Conservation (phyloP, 192 early-diverging fungal genomes). For the Endogone sp. region DNA sequence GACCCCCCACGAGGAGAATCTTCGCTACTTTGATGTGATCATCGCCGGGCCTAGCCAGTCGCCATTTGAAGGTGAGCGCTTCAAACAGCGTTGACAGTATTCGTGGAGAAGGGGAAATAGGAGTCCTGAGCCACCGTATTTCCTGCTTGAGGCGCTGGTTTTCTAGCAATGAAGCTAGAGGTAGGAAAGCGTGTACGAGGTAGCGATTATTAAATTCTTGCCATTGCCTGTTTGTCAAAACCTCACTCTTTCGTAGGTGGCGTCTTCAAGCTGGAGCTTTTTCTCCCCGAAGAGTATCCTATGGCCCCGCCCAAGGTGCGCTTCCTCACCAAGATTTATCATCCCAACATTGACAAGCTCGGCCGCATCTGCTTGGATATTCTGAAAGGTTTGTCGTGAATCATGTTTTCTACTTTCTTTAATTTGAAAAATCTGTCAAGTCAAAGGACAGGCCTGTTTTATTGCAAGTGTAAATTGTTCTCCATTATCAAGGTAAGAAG, state of each 20-base stretch:
- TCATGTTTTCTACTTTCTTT: not conserved
- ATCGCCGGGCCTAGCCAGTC: conserved; percentile 89
- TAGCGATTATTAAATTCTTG: too few species aligned
- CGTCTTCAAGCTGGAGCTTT: conserved; percentile 91
- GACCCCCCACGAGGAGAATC: conserved; percentile 85
- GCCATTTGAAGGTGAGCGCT: conserved; percentile 85
- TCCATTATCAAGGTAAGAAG: not conserved
- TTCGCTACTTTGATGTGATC: conserved; percentile 95
- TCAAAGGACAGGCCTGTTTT: too few species aligned
- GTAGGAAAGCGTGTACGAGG: not conserved
- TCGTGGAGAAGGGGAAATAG: not conserved
- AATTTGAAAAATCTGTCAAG: too few species aligned
- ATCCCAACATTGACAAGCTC: conserved; percentile 98
- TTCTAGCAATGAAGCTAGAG: not conserved
- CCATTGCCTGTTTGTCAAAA: conserved; percentile 5
- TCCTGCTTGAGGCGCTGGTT: not conserved
- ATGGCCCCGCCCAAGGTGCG: conserved; percentile 99
- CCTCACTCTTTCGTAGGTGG: conserved; percentile 67
- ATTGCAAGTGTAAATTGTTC: too few species aligned
- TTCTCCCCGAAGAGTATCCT: conserved; percentile 95
- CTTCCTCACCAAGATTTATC: conserved; percentile 97
- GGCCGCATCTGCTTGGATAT: conserved; percentile 98
- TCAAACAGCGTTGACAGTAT: conserved; percentile 1
- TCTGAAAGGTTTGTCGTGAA: conserved; percentile 69
- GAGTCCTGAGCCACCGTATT: not conserved